phyloP scores from a whole-genome alignment of 2,329 filamentous ascomycete species.

The Trichoderma guizhouense region DNA sequence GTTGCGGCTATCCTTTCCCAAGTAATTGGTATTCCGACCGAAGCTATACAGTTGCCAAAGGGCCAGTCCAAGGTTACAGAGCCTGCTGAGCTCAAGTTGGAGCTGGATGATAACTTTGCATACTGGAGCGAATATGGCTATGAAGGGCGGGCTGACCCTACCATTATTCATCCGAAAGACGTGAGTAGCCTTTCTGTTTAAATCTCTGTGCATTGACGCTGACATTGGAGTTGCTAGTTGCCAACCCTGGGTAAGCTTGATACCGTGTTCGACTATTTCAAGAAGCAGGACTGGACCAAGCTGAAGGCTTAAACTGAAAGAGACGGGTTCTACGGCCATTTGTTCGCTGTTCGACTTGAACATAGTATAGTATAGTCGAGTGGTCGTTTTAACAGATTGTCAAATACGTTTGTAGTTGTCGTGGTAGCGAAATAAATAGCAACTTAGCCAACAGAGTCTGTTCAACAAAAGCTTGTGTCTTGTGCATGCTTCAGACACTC shows the following conservation, averaged over 20 bases:
- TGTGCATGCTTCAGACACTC: background rate
- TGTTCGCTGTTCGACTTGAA: background rate
- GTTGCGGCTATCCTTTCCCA: conserved; percentile 21
- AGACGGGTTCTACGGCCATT: background rate
- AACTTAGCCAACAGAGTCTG: background rate
- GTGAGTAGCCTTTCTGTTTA: conserved; percentile 7
- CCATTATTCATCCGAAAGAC: conserved; percentile 18
- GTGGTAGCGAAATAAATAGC: background rate
- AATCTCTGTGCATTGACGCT: background rate
- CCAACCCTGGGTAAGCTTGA: background rate
- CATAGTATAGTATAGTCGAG: background rate
- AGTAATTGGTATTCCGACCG: conserved; percentile 20
- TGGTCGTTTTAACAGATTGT: background rate
- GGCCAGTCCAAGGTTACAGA: background rate
- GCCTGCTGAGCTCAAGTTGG: conserved; percentile 8
- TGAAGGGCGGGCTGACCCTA: conserved; percentile 19
- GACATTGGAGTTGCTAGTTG: conserved; percentile 7
- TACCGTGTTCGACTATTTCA: conserved; percentile 17
- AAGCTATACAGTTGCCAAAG: conserved; percentile 2
- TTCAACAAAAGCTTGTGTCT: background rate
- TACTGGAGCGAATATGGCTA: conserved; percentile 23
- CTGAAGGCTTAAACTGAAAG: background rate
- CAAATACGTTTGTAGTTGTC: background rate
- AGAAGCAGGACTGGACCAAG: conserved; percentile 29
- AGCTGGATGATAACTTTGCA: conserved; percentile 13